Base-by-base conservation (phyloP, 2,329 filamentous ascomycete species). In the Balansia obtecta region DNA sequence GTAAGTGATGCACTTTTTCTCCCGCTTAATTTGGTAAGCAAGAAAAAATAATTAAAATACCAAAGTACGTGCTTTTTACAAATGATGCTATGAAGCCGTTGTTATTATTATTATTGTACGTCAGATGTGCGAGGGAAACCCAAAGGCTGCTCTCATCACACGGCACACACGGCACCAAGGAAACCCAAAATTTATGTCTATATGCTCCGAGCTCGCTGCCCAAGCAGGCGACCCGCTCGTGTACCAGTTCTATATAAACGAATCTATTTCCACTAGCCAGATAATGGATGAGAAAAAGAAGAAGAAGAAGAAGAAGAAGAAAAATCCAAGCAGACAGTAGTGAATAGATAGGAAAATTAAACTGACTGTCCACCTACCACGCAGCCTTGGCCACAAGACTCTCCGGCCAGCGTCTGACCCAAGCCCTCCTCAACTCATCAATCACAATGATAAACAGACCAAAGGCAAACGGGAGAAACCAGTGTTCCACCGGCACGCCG, bases 391-490 rank as follows among this genome's bases (percentile, higher is more conserved):
- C 82, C 47, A 84, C 49, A 2, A 78, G 52, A 0, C 82, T 74
- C 1, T 68, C 60, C 0, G 83, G 82, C 67, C 74, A 82, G 50
- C 63, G 77, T 51, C 83, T 71, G 2, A 86, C 76, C 20, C 66
- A 66, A 49, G 69, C 82, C 63, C 88, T 87, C 53, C 85, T 74
- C 11, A 58, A 68, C 65, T 88, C 85, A 60, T 89, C 85, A 16
- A 86, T 61, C 10, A 80, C 58, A 47, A 88, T 61, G 38, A 86
- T 71, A 0, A 53, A 58, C 20, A 56, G 43, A 0, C 86, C 86
- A 63, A 89, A 88, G 0, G 80, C 75, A 61, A 85, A 80, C 0
- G 86, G 86, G 46, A 91, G 61, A 63, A 91, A 89, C 77, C 83
- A 91, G 60, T 89, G 72, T 63, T 85, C 85, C 0, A 81, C 79